Evolutionary conservation across 129 eudicot species (phyloP).

Genomic region (Gnaphalium uliginosum): DNA sequence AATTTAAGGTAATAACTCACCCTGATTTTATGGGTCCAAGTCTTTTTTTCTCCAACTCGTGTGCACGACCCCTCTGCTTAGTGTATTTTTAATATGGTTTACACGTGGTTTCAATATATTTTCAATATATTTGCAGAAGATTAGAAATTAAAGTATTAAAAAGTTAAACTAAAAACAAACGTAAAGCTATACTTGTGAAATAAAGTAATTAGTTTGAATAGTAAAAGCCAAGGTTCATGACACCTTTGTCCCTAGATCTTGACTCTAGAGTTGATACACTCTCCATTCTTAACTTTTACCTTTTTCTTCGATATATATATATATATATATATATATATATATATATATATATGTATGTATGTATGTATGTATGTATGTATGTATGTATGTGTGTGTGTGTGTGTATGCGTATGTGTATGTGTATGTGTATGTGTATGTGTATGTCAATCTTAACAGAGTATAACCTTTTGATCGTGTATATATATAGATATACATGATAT

Average conservation of each 20-base stretch:
- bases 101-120: slow-evolving; percentile 22
- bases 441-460: no score
- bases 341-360: no score
- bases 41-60: slow-evolving; percentile 28
- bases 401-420: no score
- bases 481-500: no score
- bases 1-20: slow-evolving; percentile 7
- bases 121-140: slow-evolving; percentile 1
- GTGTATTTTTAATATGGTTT: slow-evolving; percentile 18
- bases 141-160: slow-evolving; percentile 12
- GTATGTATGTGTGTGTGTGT: no score
- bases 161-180: slow-evolving; percentile 11
- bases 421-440: no score
- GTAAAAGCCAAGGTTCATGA: slow-evolving; percentile 40
- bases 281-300: slow-evolving; percentile 8
- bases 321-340: no score
- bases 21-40: slow-evolving; percentile 41
- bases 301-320: no score
- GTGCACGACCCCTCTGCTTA: slow-evolving; percentile 37
- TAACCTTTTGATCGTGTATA: no score
- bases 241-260: slow-evolving; percentile 42
- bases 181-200: slow-evolving; percentile 16
- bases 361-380: no score
- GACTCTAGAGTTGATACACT: slow-evolving; percentile 24
- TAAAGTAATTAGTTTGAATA: slow-evolving; percentile 32